Evolutionary conservation across 192 early-diverging fungal species (phyloP).

Genomic region (Chytriomyces hyalinus): DNA sequence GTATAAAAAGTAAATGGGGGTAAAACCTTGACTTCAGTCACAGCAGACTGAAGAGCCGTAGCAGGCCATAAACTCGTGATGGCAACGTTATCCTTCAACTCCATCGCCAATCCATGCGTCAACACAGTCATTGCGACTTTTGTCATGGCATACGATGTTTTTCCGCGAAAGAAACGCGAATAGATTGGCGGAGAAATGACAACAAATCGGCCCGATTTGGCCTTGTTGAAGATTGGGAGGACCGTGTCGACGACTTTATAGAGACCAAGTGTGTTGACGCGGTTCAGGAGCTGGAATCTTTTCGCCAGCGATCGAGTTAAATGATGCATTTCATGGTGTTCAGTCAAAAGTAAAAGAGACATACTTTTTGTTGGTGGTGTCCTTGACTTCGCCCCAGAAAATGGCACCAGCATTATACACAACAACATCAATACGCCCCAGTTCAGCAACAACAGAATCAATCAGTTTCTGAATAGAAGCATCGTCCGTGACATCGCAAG

Average conservation of each 20-base stretch:
- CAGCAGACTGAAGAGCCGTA: conserved; percentile 43
- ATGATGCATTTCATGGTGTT: background rate
- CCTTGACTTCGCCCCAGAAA: conserved; percentile 34
- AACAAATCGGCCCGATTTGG: conserved; percentile 33
- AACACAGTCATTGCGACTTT: conserved; percentile 49
- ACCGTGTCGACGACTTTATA: conserved; percentile 30
- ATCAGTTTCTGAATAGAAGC: conserved; percentile 8
- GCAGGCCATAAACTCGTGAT: conserved; percentile 46
- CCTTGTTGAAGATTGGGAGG: conserved; percentile 34
- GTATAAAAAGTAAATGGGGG: too few species aligned
- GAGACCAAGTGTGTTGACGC: conserved; percentile 37
- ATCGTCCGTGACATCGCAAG: conserved; percentile 15
- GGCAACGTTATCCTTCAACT: conserved; percentile 22
- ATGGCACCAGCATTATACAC: conserved; percentile 52
- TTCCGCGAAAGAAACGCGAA: conserved; percentile 48
- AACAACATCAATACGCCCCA: conserved; percentile 40
- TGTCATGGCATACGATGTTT: conserved; percentile 46
- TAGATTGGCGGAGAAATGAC: conserved; percentile 48
- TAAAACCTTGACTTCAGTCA: conserved; percentile 29
- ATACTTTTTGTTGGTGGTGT: conserved; percentile 36
- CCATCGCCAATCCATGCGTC: conserved; percentile 42
- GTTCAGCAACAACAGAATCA: background rate
- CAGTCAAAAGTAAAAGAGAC: background rate
- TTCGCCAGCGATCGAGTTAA: too few species aligned
- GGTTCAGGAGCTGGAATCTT: conserved; percentile 32